These are phyloP conservation scores for Candida easanensis DNA, from an alignment of 805 yeast genomes.

Conservation along the genomic window DNA sequence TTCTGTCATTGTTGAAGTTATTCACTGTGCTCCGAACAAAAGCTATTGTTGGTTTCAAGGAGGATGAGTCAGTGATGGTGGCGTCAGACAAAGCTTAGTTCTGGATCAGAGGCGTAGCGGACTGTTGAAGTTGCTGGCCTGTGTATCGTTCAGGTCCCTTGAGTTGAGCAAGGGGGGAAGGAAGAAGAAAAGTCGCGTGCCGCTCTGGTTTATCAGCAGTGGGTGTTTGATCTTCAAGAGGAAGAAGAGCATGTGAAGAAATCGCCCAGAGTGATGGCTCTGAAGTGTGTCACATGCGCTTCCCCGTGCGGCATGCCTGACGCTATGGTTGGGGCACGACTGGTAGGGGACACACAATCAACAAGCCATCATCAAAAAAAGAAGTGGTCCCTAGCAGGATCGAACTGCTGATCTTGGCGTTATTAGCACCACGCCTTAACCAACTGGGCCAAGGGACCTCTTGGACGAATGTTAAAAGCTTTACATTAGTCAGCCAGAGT, in stretches of 20 bases:
- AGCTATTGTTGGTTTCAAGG: too few species aligned
- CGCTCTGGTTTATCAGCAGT: neutral
- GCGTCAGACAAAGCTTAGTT: neutral
- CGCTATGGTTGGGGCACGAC: neutral
- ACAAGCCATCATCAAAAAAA: conserved; percentile 4
- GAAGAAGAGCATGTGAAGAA: conserved; percentile 4
- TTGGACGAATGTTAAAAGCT: neutral
- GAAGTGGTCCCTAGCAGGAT: conserved; percentile 78
- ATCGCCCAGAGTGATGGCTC: neutral
- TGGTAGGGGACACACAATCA: neutral
- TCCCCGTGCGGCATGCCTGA: neutral
- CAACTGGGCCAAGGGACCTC: conserved; percentile 59
- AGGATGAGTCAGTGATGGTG: neutral
- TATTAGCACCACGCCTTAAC: conserved; percentile 61
- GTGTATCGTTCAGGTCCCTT: neutral
- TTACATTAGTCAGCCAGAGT: neutral
- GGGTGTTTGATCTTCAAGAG: neutral
- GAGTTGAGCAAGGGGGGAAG: conserved; percentile 10
- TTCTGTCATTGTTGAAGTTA: too few species aligned
- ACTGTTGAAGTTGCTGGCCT: conserved; percentile 11
- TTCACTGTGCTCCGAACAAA: too few species aligned
- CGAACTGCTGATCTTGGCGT: conserved; percentile 75
- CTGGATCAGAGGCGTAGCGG: neutral
- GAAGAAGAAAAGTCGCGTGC: conserved; percentile 6
- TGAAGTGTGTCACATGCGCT: conserved; percentile 6